Evolutionary conservation across 2,329 filamentous ascomycete species (phyloP), one percentile per base, ranked within the genome.

Genomic region (Ceratocystis colombiana): DNA sequence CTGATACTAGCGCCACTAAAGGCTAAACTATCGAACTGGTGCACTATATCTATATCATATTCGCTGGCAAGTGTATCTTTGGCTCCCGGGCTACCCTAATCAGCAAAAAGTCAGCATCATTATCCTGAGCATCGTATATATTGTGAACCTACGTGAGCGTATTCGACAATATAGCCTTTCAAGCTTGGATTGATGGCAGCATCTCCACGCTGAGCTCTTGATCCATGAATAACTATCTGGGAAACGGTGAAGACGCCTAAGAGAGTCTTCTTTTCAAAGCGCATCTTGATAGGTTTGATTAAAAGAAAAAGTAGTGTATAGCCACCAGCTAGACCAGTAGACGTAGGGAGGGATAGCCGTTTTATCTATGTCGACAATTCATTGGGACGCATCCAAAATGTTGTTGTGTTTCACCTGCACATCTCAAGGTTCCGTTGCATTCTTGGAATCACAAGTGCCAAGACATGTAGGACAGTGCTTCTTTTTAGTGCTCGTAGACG

Each of bases 1-100:
- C 76, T 72, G n/a, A 77, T 61, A 17, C 72, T 71, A 37, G 75
- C 70, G 2, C 75, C 76, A 7, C 70, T 71, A 57, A 77, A 77
- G 50, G 76, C 68, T 62, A 75, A 73, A 48, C 72, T 71, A 33
- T 50, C 62, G 28, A 67, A 61, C 1, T 22, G 37, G 22, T 37
- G 45, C 7, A 64, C 30, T 7, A 57, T 53, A 8, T 64, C 62
- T 17, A 64, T 22, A 15, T 15, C 48, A 8, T 44, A 20, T n/a
- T 10, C 62, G 33, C 30, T 45, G 20, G 20, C 30, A 20, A 64
- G 48, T 3, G 12, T 22, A 10, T 48, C 20, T 20, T 50, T 48
- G 10, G 62, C 62, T 25, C 12, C 25, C 25, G 30, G 62, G 48
- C 57, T 64, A 5, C 10, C 48, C 62, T 64, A 15, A 22, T 4